Evolutionary conservation across 2,329 filamentous ascomycete genomes (phyloP).

Genomic region (Diatrype stigma): DNA sequence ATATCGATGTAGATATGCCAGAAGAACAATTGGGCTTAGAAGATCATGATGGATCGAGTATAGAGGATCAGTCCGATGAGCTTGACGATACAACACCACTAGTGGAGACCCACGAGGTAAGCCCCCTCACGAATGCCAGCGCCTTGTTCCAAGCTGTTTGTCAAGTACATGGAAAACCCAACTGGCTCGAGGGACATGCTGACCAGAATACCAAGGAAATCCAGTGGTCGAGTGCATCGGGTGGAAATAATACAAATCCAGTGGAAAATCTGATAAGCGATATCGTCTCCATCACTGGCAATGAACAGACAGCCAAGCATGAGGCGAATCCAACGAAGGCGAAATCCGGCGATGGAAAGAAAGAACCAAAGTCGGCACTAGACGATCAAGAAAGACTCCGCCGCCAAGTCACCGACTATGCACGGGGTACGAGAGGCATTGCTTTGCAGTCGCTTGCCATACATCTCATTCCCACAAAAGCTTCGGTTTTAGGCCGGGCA

Average conservation of each 20-base stretch:
- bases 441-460: constrained; percentile 51
- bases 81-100: constrained; percentile 7
- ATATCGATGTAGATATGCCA: constrained; percentile 46
- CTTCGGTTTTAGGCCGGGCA: constrained; percentile 51
- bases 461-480: constrained; percentile 56
- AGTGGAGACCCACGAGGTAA: constrained; percentile 5
- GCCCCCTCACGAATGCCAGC: background rate
- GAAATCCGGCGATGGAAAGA: constrained; percentile 32
- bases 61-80: constrained; percentile 9
- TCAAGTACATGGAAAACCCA: background rate
- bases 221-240: constrained; percentile 10
- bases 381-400: constrained; percentile 18
- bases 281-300: constrained; percentile 25
- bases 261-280: constrained; percentile 25
- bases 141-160: background rate
- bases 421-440: constrained; percentile 55
- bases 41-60: constrained; percentile 15
- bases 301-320: constrained; percentile 28
- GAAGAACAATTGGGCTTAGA: constrained; percentile 32
- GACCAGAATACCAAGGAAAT: constrained; percentile 6
- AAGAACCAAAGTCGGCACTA: background rate
- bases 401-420: constrained; percentile 44
- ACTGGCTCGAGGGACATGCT: background rate
- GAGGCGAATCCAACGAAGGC: constrained; percentile 33
- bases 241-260: constrained; percentile 8